Evolutionary conservation across 1,284 basidiomycete genomes (phyloP).

Genomic region (Malassezia nana): DNA sequence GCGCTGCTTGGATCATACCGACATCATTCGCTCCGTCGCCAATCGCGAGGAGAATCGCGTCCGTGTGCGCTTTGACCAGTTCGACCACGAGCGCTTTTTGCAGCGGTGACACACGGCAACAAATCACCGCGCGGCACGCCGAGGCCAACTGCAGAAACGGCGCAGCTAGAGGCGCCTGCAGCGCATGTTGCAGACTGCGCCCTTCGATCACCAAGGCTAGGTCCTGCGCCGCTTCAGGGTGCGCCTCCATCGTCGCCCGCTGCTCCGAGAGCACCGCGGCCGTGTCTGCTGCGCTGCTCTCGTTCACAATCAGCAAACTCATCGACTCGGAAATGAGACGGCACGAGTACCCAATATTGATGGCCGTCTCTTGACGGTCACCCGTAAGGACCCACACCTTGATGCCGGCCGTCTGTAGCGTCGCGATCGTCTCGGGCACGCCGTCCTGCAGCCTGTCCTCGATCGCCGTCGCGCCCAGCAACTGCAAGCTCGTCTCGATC

Average conservation of each 20-base stretch:
- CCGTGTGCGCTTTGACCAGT: slow-evolving; percentile 91
- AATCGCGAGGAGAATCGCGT: slow-evolving; percentile 83
- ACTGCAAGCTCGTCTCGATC: slow-evolving; percentile 83
- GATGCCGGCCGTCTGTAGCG: slow-evolving; percentile 92
- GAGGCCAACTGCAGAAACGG: slow-evolving; percentile 88
- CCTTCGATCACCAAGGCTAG: slow-evolving; percentile 93
- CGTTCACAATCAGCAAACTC: slow-evolving; percentile 89
- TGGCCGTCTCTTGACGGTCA: slow-evolving; percentile 95
- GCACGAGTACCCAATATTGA: slow-evolving; percentile 97
- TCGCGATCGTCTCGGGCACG: slow-evolving; percentile 95
- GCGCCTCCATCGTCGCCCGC: slow-evolving; percentile 80
- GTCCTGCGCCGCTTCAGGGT: slow-evolving; percentile 87
- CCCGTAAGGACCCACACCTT: slow-evolving; percentile 99
- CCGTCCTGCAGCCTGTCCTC: slow-evolving; percentile 98
- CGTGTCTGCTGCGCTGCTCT: slow-evolving; percentile 72
- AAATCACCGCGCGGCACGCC: slow-evolving; percentile 95
- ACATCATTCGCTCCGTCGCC: slow-evolving; percentile 60
- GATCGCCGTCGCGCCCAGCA: slow-evolving; percentile 93
- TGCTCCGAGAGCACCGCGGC: slow-evolving; percentile 77
- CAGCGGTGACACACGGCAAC: slow-evolving; percentile 93
- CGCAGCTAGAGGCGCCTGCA: slow-evolving; percentile 73
- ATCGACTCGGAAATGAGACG: slow-evolving; percentile 93
- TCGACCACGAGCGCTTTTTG: slow-evolving; percentile 98
- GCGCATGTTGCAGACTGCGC: slow-evolving; percentile 80
- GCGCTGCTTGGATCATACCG: slow-evolving; percentile 58